Percentiles rank a stretch among this genome's conserved stretches.
phyloP scores from a whole-genome alignment of 1,284 basidiomycete species.

The Sanghuangporus sanghuang region DNA sequence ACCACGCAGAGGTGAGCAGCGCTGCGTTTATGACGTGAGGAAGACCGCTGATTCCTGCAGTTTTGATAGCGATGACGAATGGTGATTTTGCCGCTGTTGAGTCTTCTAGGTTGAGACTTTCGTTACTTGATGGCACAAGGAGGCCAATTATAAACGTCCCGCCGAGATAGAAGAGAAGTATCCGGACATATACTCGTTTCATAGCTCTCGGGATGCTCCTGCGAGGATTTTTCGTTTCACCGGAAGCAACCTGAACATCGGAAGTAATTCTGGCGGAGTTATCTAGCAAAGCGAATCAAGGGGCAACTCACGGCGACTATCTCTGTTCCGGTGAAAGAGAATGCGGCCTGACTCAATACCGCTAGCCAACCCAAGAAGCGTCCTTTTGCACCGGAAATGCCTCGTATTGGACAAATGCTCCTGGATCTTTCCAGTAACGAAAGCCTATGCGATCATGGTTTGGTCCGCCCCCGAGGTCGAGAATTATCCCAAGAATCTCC shows the following conservation, averaged over 20 bases:
- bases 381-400: conserved; percentile 54
- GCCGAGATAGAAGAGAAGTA: conserved; percentile 71
- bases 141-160: conserved; percentile 68
- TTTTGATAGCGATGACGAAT: conserved; percentile 77
- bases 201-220: conserved; percentile 66
- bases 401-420: conserved; percentile 59
- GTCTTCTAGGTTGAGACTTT: conserved; percentile 44
- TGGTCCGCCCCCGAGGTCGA: conserved; percentile 68
- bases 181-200: conserved; percentile 66
- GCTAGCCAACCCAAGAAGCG: conserved; percentile 64
- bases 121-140: conserved; percentile 66
- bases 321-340: conserved; percentile 81
- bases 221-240: conserved; percentile 67
- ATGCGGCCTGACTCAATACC: conserved; percentile 71
- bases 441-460: conserved; percentile 49
- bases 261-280: conserved; percentile 13
- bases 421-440: conserved; percentile 68
- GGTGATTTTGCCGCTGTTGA: conserved; percentile 73
- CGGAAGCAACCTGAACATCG: conserved; percentile 61
- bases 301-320: conserved; percentile 74
- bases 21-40: conserved; percentile 85
- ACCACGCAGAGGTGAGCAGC: conserved; percentile 82
- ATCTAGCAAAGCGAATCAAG: not conserved
- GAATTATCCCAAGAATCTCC: conserved; percentile 50
- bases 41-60: conserved; percentile 69